Base-by-base conservation (phyloP, 2,329 filamentous ascomycete genomes). In the Curvularia spicifera region DNA sequence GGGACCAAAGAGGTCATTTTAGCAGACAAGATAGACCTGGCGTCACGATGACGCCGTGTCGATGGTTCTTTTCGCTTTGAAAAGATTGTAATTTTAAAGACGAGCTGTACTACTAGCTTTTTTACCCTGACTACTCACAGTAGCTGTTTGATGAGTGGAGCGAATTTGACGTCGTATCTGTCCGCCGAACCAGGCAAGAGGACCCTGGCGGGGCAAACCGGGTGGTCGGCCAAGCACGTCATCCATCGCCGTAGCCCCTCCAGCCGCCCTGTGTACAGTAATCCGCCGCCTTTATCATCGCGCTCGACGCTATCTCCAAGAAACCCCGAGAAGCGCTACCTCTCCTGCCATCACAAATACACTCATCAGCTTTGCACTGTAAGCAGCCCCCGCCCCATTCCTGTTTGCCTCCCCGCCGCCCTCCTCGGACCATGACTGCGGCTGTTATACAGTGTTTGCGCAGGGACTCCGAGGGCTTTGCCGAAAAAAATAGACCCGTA, bases 401-500 rank as follows among this genome's bases (percentile, higher is more conserved):
- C 46, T 44, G 33, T 49, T 44, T 45, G 44, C 31, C 51, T 40
- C 49, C 51, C 51, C 54, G 43, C 52, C 50, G 15, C 53, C 39
- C 51, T 44, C 49, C 33, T 53, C 37, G 56, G 18, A 18, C 29
- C 60, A 59, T 49, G 31, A 40, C 54, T 35, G 12, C 51, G 7
- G 50, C 18, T 51, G 44, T 48, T 56, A 40, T 60, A 56, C 18
- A 18, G 18, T 18, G 18, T 61, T 61, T 56, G 67, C 63, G 66
- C 67, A 68, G 63, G 67, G 67, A 67, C 68, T 67, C 49, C 39
- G 51, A 64, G 60, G 64, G 55, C 59, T 64, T 66, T 71, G 71
- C 72, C 72, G 72, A 74, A 64, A 65, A 69, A 65, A 69, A 60
- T 68, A 66, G 60, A 65, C 69, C 60, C 63, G 44, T 61, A 53